A percentile compares a stretch with the other conserved stretches of the same genome.
Evolutionary conservation across 2,329 filamentous ascomycete genomes (phyloP).

Genomic region (Trichophaea hybrida): DNA sequence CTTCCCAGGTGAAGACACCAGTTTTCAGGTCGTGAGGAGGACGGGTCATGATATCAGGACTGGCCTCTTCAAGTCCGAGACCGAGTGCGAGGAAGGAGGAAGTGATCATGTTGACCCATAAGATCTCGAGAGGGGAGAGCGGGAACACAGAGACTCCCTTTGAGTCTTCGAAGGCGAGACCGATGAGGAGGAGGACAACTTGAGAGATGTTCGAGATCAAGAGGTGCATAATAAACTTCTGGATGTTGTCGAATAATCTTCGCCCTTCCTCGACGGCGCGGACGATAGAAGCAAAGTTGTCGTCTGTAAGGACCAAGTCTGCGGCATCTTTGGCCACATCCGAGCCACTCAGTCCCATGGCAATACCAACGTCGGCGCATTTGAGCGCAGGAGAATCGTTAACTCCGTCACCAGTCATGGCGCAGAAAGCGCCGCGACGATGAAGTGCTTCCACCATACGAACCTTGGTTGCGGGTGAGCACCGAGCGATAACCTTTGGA

Average conservation of each 20-base stretch:
- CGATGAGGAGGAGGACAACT: constrained; percentile 53
- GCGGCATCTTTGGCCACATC: constrained; percentile 69
- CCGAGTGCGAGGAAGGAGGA: constrained; percentile 58
- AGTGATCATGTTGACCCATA: constrained; percentile 64
- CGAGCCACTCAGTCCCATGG: constrained; percentile 56
- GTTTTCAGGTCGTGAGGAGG: constrained; percentile 47
- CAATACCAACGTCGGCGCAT: constrained; percentile 59
- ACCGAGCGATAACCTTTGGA: constrained; percentile 54
- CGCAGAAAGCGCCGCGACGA: constrained; percentile 51
- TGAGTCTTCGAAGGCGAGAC: constrained; percentile 52
- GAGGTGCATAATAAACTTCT: constrained; percentile 54
- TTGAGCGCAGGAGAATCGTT: constrained; percentile 62
- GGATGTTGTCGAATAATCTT: constrained; percentile 57
- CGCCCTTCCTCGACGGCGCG: constrained; percentile 58
- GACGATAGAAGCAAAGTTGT: constrained; percentile 72
- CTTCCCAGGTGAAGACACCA: constrained; percentile 50
- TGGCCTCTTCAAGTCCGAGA: constrained; percentile 54
- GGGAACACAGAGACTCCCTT: constrained; percentile 50
- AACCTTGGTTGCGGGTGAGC: constrained; percentile 58
- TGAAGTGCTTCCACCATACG: constrained; percentile 62
- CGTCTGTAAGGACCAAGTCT: constrained; percentile 76
- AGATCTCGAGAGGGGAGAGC: constrained; percentile 55
- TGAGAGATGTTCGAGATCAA: constrained; percentile 57
- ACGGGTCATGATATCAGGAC: constrained; percentile 51
- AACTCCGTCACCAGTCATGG: constrained; percentile 63